phyloP scores from a whole-genome alignment of 2,329 filamentous ascomycete genomes.

The Monilinia vaccinii-corymbosi region DNA sequence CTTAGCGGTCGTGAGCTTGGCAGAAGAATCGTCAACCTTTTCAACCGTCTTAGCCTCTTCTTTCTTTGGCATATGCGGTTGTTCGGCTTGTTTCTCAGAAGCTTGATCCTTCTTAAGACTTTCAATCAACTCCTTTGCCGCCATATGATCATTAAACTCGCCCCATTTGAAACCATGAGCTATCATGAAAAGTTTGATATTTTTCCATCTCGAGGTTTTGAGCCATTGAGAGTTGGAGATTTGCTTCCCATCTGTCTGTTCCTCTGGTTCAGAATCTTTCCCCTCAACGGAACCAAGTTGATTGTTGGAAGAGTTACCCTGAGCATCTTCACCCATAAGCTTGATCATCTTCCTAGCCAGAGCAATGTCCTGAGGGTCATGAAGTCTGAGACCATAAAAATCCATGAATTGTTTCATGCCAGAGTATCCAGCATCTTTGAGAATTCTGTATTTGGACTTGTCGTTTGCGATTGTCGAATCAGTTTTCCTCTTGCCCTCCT shows the following conservation, averaged over 20 bases:
- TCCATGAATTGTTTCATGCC: neutral
- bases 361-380: neutral
- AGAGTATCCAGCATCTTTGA: neutral
- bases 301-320: neutral
- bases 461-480: neutral
- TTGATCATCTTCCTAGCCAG: neutral
- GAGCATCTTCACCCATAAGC: neutral
- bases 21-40: neutral
- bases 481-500: neutral
- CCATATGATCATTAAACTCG: neutral
- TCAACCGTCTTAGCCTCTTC: neutral
- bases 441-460: neutral
- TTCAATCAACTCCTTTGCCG: neutral
- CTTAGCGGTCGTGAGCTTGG: neutral
- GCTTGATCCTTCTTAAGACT: neutral
- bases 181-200: slow-evolving; percentile 1
- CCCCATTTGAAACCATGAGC: neutral
- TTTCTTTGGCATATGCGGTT: neutral
- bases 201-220: neutral
- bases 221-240: neutral
- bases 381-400: neutral
- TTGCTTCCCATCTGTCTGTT: neutral
- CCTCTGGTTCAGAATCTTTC: neutral
- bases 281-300: neutral
- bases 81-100: neutral